Base-by-base conservation (phyloP, 2,329 filamentous ascomycete species). In the Verticillium zaregamsianum region DNA sequence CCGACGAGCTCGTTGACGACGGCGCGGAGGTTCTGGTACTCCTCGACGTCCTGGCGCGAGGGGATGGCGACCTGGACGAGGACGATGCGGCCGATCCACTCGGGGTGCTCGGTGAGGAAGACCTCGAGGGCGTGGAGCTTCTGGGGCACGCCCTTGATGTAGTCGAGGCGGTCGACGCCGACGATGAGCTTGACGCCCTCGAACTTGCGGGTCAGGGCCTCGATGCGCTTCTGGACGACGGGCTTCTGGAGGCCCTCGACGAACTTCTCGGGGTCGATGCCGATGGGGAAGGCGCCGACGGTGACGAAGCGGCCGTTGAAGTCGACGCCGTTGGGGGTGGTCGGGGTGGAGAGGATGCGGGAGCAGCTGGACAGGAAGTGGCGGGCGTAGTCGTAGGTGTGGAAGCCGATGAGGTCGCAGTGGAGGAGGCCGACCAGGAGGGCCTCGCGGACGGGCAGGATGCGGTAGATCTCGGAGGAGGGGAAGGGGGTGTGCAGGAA, bases 131-230 rank as follows among this genome's bases (percentile, higher is more conserved):
- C 94, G 71, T 98, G 95, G 11, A 99, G 82, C 76, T 99, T 99
- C 77, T 99, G 95, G 0, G 95, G 95, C 11, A 99, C 93, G 65
- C 95, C 95, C 79, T 98, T 98, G 86, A 98, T 98, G 78, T 99
- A 98, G 77, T 99, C 95, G 58, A 98, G 85, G 58, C 95, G 91
- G 74, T 99, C 95, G 59, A 98, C 95, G 65, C 95, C 94, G 40
- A 98, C 94, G 69, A 99, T 96, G 66, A 98, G 85, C 79, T 97
- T 97, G 69, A 97, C 92, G 56, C 93, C 94, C 67, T 96, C 90
- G 71, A 98, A 99, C 76, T 97, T 97, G 72, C 90, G 89, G 71
- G 91, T 88, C 5, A 98, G 82, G 2, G 89, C 87, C 4, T 89
- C 88, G 68, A 99, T 97, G 63, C 94, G 91, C 70, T 94, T 90